Evolutionary conservation across 192 early-diverging fungal species (phyloP).

Genomic region (Mortierella hygrophila): DNA sequence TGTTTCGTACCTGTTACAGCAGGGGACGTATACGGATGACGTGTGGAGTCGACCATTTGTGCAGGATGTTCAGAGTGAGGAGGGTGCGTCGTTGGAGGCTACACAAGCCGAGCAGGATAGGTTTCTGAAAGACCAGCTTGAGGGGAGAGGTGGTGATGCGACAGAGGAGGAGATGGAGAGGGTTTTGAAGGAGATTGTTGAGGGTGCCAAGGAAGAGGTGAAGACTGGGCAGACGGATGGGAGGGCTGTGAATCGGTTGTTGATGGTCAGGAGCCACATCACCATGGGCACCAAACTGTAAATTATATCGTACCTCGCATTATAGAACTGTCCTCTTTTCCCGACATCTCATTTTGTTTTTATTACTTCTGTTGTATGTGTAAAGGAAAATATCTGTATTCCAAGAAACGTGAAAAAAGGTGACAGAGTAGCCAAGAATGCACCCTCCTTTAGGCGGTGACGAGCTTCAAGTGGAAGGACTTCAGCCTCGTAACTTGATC

Average conservation of each 20-base stretch:
- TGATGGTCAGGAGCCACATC: slow-evolving; percentile 49
- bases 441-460: slow-evolving; percentile 26
- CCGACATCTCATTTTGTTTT: neutral
- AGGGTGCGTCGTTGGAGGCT: slow-evolving; percentile 30
- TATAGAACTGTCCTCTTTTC: neutral
- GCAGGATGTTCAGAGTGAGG: slow-evolving; percentile 13
- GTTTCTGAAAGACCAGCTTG: slow-evolving; percentile 21
- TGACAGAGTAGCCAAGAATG: too few relatives aligned
- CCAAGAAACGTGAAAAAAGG: too few relatives aligned
- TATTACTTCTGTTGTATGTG: too few relatives aligned
- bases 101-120: slow-evolving; percentile 33
- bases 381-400: too few relatives aligned
- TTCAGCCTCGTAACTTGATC: slow-evolving; percentile 79
- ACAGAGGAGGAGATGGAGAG: slow-evolving; percentile 46
- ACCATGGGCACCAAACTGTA: slow-evolving; percentile 52
- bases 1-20: slow-evolving; percentile 44
- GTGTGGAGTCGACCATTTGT: slow-evolving; percentile 36
- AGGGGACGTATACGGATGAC: slow-evolving; percentile 45
- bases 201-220: slow-evolving; percentile 41
- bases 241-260: slow-evolving; percentile 33
- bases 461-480: slow-evolving; percentile 71
- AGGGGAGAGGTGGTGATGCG: neutral
- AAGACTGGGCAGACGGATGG: slow-evolving; percentile 41
- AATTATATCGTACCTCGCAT: neutral
- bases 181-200: slow-evolving; percentile 41